Conservation (phyloP, 1,139 yeast species). For the Candida albicans region DNA sequence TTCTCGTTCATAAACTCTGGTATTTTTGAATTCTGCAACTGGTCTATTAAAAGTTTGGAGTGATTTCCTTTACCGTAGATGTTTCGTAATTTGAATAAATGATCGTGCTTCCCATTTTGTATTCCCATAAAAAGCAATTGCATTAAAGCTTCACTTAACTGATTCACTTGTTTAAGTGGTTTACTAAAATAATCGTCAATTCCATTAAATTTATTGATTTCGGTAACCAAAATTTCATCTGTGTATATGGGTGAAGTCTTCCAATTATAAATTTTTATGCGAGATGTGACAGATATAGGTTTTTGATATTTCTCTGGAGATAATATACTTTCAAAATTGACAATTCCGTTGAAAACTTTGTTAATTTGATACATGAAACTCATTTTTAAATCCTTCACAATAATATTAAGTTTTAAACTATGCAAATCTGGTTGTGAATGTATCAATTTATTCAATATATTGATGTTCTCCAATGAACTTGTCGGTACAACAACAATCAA, state of each 20-base stretch:
- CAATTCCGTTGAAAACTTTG: slow-evolving; percentile 20
- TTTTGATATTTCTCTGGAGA: slow-evolving; percentile 5
- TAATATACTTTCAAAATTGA: slow-evolving; percentile 23
- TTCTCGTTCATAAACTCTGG: slow-evolving; percentile 32
- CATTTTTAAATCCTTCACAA: slow-evolving; percentile 34
- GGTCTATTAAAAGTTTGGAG: slow-evolving; percentile 30
- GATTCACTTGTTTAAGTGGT: slow-evolving; percentile 36
- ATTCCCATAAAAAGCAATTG: slow-evolving; percentile 23
- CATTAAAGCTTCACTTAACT: slow-evolving; percentile 27
- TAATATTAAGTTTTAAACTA: slow-evolving; percentile 22
- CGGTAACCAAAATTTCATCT: slow-evolving; percentile 26
- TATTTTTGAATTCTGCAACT: slow-evolving; percentile 24
- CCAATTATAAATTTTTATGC: slow-evolving; percentile 36
- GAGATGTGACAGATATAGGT: slow-evolving; percentile 19
- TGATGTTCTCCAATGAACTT: slow-evolving; percentile 19
- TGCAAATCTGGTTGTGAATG: slow-evolving; percentile 10
- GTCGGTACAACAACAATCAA: slow-evolving; percentile 37
- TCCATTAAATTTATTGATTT: slow-evolving; percentile 22
- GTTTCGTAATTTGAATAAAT: slow-evolving; percentile 33
- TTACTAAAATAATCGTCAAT: slow-evolving; percentile 31
- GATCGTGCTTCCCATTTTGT: slow-evolving; percentile 12
- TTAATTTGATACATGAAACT: slow-evolving; percentile 31
- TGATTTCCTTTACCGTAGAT: slow-evolving; percentile 43
- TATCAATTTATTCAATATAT: slow-evolving; percentile 14
- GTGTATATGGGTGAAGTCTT: slow-evolving; percentile 26